Evolutionary conservation across 2,329 filamentous ascomycete genomes (phyloP).

Genomic region (Calonectria pseudoreteaudii): DNA sequence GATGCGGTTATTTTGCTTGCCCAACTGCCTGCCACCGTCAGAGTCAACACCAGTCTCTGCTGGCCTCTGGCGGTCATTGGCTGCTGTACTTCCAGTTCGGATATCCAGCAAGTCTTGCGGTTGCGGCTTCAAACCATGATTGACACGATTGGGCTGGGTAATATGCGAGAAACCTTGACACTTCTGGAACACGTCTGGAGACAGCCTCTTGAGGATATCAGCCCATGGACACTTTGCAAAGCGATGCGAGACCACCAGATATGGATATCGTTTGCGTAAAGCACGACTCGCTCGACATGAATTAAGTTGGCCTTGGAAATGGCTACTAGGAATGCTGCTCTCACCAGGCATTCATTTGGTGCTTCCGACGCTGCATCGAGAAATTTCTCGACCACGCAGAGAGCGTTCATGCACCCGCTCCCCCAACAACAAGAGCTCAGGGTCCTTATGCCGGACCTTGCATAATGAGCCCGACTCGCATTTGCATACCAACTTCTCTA

Average conservation of each 20-base stretch:
- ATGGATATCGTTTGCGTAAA: constrained; percentile 61
- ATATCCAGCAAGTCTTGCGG: constrained; percentile 51
- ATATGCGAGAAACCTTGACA: constrained; percentile 56
- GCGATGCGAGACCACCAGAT: constrained; percentile 60
- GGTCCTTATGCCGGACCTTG: neutral
- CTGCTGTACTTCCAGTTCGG: constrained; percentile 48
- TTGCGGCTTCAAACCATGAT: constrained; percentile 49
- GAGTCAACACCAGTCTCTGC: constrained; percentile 55
- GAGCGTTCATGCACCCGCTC: neutral
- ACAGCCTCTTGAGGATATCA: constrained; percentile 42
- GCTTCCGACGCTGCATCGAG: neutral
- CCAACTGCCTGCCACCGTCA: constrained; percentile 46
- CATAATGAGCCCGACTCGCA: neutral
- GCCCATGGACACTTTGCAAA: constrained; percentile 58
- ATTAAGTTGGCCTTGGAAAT: neutral
- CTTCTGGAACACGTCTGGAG: constrained; percentile 58
- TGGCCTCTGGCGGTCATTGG: constrained; percentile 55
- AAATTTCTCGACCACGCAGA: neutral
- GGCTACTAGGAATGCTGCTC: neutral
- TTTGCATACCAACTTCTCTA: neutral
- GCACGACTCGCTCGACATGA: neutral
- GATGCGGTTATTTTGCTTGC: constrained; percentile 46
- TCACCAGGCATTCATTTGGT: neutral
- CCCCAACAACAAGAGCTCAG: neutral
- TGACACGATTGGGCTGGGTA: constrained; percentile 55